These are phyloP conservation scores for Amaranthus tricolor DNA, from an alignment of 179 eudicot species.

Conservation along the genomic window DNA sequence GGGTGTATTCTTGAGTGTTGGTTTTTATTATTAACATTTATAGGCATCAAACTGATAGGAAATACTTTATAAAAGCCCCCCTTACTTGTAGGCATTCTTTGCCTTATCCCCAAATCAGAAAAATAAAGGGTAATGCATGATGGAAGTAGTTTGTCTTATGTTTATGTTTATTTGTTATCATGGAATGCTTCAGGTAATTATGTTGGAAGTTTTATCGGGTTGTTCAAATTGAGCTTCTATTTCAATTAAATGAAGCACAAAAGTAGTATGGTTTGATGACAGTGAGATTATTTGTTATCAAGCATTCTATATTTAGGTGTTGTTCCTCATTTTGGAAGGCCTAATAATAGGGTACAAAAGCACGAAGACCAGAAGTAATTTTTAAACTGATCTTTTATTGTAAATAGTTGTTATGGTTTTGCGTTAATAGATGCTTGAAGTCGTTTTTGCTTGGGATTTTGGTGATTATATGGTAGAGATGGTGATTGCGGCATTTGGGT, in stretches of 20 bases:
- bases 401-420: neutral
- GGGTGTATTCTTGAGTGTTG: too few species aligned
- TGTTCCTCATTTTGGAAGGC: neutral
- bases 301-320: neutral
- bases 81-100: too few species aligned
- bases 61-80: too few species aligned
- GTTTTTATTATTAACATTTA: too few species aligned
- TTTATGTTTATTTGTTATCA: too few species aligned
- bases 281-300: too few species aligned
- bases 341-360: neutral
- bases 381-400: neutral
- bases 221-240: neutral
- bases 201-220: neutral
- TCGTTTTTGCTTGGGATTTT: neutral
- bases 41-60: too few species aligned
- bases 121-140: too few species aligned
- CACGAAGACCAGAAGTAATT: neutral
- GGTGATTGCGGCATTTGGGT: neutral
- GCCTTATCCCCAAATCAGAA: too few species aligned
- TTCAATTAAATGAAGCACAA: neutral
- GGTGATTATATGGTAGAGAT: neutral
- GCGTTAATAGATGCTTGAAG: neutral
- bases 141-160: too few species aligned
- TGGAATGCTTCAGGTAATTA: too few species aligned
- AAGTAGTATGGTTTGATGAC: too few species aligned